Evolutionary conservation across 768 basidiomycete genomes (phyloP), one percentile per base, ranked within the genome.

Genomic region (Rhizopogon sp.): DNA sequence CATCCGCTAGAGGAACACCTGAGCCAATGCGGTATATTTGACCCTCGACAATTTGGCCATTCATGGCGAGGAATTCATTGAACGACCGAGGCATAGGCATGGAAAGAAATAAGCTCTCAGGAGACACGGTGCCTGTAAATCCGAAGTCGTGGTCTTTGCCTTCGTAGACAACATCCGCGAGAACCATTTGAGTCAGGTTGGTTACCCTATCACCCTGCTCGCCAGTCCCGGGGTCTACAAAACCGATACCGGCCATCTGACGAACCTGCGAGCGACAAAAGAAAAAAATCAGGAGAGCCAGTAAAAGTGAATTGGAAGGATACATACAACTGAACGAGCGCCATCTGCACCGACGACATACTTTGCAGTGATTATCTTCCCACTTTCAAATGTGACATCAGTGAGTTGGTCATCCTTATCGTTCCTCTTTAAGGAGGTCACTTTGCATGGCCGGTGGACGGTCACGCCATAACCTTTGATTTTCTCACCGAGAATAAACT

Each of bases 321-420:
- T 57, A 61, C 71, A 47, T 59, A 80, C 81, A 35, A 62, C 59
- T 0, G 80, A 82, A 54, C 63, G 71, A 3, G 78, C 66, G 3
- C 81, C 80, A 60, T 83, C 81, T 5, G 80, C 79, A 22, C 77
- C 80, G 33, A 82, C 59, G 5, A 81, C 74, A 61, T 79, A 80
- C 35, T 70, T 72, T 13, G 80, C 64, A 3, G 64, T 70, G 39
- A 82, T 71, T 11, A 66, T 61, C 37, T 70, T 70, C 3, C 80
- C 80, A 43, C 73, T 70, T 31, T 80, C 77, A 57, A 83, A 80
- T 0, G 63, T 59, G n/a, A 78, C 78, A 13, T 77, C 70, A 6
- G 62, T 70, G 11, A 74, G 25, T 10, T 62, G 63, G 11, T 52
- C 9, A 33, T 74, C 65, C n/a, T 59, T 56, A 7, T 57, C 52